Evolutionary conservation across 2,329 filamentous ascomycete species (phyloP).

Genomic region (Talaromyces islandicus): DNA sequence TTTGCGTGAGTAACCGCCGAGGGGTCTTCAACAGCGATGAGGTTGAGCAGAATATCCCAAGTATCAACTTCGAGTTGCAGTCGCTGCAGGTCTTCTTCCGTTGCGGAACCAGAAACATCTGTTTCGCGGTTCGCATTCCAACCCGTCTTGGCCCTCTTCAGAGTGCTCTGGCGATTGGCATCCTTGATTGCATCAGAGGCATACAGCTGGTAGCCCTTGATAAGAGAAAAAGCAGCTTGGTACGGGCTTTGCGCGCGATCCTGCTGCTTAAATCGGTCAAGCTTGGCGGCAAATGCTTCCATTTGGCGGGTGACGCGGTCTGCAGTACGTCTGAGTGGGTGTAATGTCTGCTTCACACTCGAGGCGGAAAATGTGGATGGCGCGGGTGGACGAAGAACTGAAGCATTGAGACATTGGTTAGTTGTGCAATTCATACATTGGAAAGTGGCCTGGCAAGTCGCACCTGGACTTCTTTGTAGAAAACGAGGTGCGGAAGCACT

Average conservation of each 20-base stretch:
- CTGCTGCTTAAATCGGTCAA: slow-evolving; percentile 66
- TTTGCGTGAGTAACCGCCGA: slow-evolving; percentile 34
- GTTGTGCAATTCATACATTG: not conserved
- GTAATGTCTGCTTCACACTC: slow-evolving; percentile 47
- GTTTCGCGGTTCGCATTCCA: slow-evolving; percentile 19
- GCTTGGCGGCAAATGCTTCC: slow-evolving; percentile 74
- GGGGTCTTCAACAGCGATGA: slow-evolving; percentile 65
- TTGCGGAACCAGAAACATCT: slow-evolving; percentile 16
- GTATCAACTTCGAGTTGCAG: slow-evolving; percentile 83
- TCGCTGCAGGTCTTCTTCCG: slow-evolving; percentile 40
- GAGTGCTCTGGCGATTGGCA: slow-evolving; percentile 32
- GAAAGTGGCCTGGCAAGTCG: not conserved
- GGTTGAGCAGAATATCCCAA: slow-evolving; percentile 75
- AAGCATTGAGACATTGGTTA: not conserved
- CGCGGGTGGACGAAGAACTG: slow-evolving; percentile 15
- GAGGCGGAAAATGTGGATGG: slow-evolving; percentile 37
- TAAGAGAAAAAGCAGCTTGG: slow-evolving; percentile 62
- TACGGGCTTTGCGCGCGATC: slow-evolving; percentile 43
- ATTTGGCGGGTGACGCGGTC: slow-evolving; percentile 73
- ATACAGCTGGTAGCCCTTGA: slow-evolving; percentile 57
- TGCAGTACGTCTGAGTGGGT: slow-evolving; percentile 58
- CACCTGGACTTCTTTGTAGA: slow-evolving; percentile 9
- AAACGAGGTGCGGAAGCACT: slow-evolving; percentile 8
- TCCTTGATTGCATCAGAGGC: slow-evolving; percentile 47
- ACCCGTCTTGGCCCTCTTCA: slow-evolving; percentile 31